Conservation (phyloP, 2,329 filamentous ascomycete genomes). For the Beauveria varroae region DNA sequence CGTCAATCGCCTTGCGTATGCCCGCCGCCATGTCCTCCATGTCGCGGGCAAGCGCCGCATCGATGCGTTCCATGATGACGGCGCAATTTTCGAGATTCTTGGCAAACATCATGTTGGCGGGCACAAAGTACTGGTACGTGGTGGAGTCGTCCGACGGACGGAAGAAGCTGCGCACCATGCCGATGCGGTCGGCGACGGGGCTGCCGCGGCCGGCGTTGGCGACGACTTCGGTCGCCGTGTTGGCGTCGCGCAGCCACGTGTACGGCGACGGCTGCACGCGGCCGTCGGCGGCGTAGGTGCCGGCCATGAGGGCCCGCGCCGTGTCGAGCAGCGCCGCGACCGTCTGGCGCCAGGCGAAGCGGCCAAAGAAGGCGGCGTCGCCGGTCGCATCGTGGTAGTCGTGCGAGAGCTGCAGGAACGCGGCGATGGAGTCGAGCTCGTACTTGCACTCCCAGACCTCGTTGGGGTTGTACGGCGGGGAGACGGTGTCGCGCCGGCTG, state of each 20-base stretch:
- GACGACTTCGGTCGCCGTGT: conserved; percentile 72
- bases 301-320: conserved; percentile 60
- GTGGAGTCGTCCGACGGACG: conserved; percentile 84
- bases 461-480: conserved; percentile 57
- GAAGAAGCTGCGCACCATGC: conserved; percentile 80
- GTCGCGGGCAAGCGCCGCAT: conserved; percentile 42
- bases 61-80: conserved; percentile 36
- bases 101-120: conserved; percentile 80
- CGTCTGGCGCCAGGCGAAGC: conserved; percentile 63
- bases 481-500: conserved; percentile 43
- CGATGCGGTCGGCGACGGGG: conserved; percentile 70
- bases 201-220: conserved; percentile 70
- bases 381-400: conserved; percentile 70
- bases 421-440: conserved; percentile 83
- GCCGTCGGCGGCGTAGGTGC: conserved; percentile 62
- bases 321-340: conserved; percentile 62
- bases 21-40: conserved; percentile 50
- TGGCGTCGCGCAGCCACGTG: conserved; percentile 68
- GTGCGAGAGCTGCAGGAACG: conserved; percentile 74
- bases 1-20: conserved; percentile 59
- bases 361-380: conserved; percentile 67
- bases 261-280: conserved; percentile 54
- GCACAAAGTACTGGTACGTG: conserved; percentile 79
- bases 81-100: conserved; percentile 48
- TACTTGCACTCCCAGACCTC: conserved; percentile 94